Conservation (phyloP, 106 monocot species). For the Dendrobium catenatum region DNA sequence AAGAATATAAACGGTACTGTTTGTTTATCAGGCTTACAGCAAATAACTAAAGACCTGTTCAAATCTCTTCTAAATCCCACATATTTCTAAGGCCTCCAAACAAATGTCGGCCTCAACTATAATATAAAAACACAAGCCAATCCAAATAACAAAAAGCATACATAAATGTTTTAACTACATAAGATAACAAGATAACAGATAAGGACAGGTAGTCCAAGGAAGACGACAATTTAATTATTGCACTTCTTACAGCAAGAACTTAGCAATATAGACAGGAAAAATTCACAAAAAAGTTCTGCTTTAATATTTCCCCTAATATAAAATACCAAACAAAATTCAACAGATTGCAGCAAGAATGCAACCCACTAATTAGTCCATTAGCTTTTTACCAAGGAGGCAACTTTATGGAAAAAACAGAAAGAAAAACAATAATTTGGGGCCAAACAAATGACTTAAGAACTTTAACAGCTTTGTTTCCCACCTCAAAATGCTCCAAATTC, state of each 20-base stretch:
- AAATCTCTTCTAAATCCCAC: neutral
- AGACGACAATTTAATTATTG: neutral
- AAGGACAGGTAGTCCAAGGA: neutral
- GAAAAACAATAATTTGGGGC: neutral
- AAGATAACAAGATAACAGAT: neutral
- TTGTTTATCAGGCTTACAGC: neutral
- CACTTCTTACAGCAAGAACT: neutral
- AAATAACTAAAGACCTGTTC: neutral
- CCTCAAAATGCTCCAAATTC: slow-evolving; percentile 75
- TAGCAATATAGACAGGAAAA: neutral
- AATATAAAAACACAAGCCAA: too few relatives aligned
- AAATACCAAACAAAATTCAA: neutral
- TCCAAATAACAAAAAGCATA: neutral
- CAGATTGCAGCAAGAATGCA: neutral
- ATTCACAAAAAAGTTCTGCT: neutral
- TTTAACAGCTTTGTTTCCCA: slow-evolving; percentile 14
- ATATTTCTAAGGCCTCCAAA: neutral
- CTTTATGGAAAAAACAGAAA: neutral
- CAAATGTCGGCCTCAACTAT: neutral
- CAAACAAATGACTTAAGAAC: neutral
- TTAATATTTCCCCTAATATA: neutral
- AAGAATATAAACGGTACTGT: neutral
- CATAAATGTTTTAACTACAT: neutral
- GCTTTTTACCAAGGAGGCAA: neutral
- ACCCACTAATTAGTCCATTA: neutral